Evolutionary conservation across 1,284 basidiomycete species (phyloP).

Genomic region (Ganoderma sinense): DNA sequence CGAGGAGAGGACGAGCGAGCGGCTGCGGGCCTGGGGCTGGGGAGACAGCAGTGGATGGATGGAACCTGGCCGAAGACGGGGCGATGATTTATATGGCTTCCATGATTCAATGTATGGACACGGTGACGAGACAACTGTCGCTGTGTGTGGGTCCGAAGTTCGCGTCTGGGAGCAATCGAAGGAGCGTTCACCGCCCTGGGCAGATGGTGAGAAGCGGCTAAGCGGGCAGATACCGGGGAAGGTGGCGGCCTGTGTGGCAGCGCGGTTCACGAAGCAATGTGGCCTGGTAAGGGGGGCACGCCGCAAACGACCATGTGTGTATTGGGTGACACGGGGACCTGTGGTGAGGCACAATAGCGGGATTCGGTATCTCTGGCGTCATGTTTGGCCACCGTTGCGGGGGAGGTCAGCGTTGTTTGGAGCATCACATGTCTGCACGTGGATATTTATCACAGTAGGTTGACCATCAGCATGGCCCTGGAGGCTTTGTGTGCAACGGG

Average conservation of each 20-base stretch:
- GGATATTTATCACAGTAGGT: background rate
- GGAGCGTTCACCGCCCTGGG: background rate
- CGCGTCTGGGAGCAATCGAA: background rate
- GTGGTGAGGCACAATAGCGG: slow-evolving; percentile 3
- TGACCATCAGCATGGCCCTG: background rate
- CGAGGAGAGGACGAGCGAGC: background rate
- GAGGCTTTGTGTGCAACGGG: background rate
- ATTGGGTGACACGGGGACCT: background rate
- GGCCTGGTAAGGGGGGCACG: background rate
- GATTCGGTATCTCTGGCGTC: background rate
- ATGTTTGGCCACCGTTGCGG: background rate
- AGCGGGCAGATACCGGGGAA: slow-evolving; percentile 1
- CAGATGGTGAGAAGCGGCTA: background rate
- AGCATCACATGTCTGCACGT: slow-evolving; percentile 17
- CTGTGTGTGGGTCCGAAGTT: background rate
- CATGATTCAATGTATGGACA: background rate
- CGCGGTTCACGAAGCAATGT: background rate
- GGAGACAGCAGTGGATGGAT: background rate
- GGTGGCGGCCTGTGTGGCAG: background rate
- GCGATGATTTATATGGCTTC: background rate
- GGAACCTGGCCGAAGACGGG: too few species aligned
- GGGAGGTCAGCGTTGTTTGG: slow-evolving; percentile 1
- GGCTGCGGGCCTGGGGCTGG: background rate
- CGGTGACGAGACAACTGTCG: background rate
- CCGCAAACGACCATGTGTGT: slow-evolving; percentile 8